Evolutionary conservation across 129 eudicot genomes (phyloP).

Genomic region (Tanacetum coccineum): DNA sequence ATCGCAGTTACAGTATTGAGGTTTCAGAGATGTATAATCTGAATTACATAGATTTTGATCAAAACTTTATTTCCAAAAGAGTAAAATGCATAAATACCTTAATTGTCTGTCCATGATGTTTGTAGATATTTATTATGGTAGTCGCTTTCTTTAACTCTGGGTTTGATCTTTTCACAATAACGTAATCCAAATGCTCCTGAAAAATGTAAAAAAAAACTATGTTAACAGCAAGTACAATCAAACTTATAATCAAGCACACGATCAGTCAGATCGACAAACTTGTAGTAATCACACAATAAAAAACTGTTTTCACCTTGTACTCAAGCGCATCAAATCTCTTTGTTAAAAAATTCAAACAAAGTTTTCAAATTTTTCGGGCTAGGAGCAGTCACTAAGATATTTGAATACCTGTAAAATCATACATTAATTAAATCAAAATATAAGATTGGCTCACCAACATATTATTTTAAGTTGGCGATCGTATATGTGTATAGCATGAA

Average conservation of each 20-base stretch:
- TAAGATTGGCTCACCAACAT: no score
- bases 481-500: no score
- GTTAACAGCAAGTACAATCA: neutral
- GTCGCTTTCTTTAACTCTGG: slow-evolving; percentile 70
- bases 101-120: slow-evolving; percentile 88
- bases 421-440: no score
- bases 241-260: neutral
- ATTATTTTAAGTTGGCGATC: no score
- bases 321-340: slow-evolving; percentile 77
- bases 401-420: no score
- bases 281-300: slow-evolving; percentile 7
- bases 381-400: no score
- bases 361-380: no score
- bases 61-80: slow-evolving; percentile 1
- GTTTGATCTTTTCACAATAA: slow-evolving; percentile 71
- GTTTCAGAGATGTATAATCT: no score
- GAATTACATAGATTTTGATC: no score
- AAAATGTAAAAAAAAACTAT: slow-evolving; percentile 15
- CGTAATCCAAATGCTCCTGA: slow-evolving; percentile 89
- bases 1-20: no score
- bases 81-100: slow-evolving; percentile 46
- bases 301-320: slow-evolving; percentile 60
- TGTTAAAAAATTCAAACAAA: slow-evolving; percentile 74
- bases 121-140: slow-evolving; percentile 74
- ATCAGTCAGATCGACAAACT: slow-evolving; percentile 10